phyloP scores from a whole-genome alignment of 441 rosid genomes.

The Corymbia calophylla region DNA sequence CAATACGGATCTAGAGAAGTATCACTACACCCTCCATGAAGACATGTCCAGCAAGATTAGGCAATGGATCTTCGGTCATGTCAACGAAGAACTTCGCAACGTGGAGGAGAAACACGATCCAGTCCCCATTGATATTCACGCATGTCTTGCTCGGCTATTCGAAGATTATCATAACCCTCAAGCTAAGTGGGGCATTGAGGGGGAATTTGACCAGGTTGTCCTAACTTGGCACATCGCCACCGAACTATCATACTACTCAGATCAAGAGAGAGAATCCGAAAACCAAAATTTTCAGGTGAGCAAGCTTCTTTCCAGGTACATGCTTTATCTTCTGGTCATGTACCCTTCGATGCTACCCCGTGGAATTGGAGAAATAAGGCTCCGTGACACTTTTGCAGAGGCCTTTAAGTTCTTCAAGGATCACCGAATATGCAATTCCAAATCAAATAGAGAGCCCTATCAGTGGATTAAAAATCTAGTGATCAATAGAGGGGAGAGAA shows the following conservation, averaged over 20 bases:
- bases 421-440: not conserved
- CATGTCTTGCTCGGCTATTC: not conserved
- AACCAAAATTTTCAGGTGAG: not conserved
- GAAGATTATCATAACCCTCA: fast-evolving
- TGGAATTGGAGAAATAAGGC: not conserved
- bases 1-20: not conserved
- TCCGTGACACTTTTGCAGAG: not conserved
- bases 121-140: not conserved
- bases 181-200: not conserved
- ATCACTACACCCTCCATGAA: not conserved
- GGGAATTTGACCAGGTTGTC: not conserved
- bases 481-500: not conserved
- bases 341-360: not conserved
- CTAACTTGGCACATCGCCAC: not conserved
- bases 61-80: not conserved
- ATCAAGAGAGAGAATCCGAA: not conserved
- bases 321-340: not conserved
- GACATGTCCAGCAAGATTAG: not conserved
- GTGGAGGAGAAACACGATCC: not conserved
- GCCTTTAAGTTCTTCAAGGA: not conserved
- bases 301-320: not conserved
- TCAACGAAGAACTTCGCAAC: not conserved
- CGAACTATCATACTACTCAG: not conserved
- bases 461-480: not conserved
- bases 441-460: not conserved